Percentiles rank a stretch among this genome's conserved stretches.
Evolutionary conservation across 257 asterid genomes (phyloP).

Genomic region (Pogostemon cablin): DNA sequence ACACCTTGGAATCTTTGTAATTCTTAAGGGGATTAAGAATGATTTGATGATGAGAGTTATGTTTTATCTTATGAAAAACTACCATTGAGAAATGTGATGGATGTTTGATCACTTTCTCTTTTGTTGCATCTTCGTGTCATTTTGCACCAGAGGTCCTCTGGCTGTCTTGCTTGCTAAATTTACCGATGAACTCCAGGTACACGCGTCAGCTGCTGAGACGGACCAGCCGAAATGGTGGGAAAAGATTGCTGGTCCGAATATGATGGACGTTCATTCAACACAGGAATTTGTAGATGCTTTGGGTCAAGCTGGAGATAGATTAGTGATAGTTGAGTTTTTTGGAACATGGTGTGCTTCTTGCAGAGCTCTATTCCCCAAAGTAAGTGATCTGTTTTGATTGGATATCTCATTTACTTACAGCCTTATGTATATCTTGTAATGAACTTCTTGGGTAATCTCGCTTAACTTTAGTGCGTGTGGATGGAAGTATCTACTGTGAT

Average conservation of each 20-base stretch:
- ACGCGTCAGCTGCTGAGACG: constrained; percentile 54
- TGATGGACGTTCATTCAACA: constrained; percentile 77
- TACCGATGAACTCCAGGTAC: constrained; percentile 42
- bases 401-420: neutral
- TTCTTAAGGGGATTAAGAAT: constrained; percentile 11
- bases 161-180: neutral
- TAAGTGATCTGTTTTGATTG: constrained; percentile 29
- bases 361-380: constrained; percentile 81
- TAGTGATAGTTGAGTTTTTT: constrained; percentile 75
- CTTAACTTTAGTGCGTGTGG: too few relatives aligned
- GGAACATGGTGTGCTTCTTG: constrained; percentile 95
- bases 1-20: constrained; percentile 13
- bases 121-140: constrained; percentile 5
- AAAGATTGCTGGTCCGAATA: constrained; percentile 65
- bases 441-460: too few relatives aligned
- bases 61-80: neutral
- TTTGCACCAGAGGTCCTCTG: neutral
- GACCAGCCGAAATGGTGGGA: constrained; percentile 87
- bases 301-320: constrained; percentile 76
- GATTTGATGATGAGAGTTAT: neutral
- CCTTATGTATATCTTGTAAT: too few relatives aligned
- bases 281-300: constrained; percentile 68
- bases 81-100: neutral
- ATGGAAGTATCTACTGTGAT: too few relatives aligned
- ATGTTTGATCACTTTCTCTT: neutral